These are phyloP conservation scores for Candida yuanshanica DNA, from an alignment of 805 yeast species.

Conservation along the genomic window DNA sequence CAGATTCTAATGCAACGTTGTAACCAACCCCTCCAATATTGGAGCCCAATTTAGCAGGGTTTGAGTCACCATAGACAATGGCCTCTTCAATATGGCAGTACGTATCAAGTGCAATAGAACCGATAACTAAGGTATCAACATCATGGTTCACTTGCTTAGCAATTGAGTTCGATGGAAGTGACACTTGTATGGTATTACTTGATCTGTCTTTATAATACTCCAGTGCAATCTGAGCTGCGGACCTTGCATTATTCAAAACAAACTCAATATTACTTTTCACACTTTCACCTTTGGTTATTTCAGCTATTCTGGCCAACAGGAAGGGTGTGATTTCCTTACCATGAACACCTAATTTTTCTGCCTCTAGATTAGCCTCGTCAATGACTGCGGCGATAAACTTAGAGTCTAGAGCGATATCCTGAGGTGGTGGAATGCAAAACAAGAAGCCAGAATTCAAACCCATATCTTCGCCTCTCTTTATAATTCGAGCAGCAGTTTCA, in stretches of 20 bases:
- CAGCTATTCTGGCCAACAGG: conserved; percentile 57
- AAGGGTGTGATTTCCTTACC: conserved; percentile 85
- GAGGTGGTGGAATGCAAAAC: conserved; percentile 81
- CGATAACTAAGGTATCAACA: conserved; percentile 45
- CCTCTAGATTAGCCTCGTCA: conserved; percentile 50
- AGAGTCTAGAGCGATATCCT: conserved; percentile 49
- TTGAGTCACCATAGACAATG: conserved; percentile 51
- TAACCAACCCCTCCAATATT: conserved; percentile 83
- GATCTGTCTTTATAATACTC: conserved; percentile 15
- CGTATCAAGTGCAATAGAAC: conserved; percentile 73
- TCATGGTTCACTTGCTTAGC: conserved; percentile 1
- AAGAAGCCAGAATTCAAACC: conserved; percentile 60
- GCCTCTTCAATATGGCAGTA: conserved; percentile 41
- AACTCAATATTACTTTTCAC: conserved; percentile 67
- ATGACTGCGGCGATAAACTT: conserved; percentile 50
- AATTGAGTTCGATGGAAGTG: neutral
- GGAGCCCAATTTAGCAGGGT: conserved; percentile 55
- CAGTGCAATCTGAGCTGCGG: conserved; percentile 63
- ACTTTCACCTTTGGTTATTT: conserved; percentile 63
- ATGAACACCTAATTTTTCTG: conserved; percentile 41
- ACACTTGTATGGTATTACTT: neutral
- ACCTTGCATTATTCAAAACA: conserved; percentile 68
- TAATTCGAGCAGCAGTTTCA: conserved; percentile 55
- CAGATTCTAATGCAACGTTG: conserved; percentile 66
- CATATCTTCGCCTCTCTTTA: conserved; percentile 44